Conservation (phyloP, 1,284 basidiomycete species). For the Gomphus bonarii region DNA sequence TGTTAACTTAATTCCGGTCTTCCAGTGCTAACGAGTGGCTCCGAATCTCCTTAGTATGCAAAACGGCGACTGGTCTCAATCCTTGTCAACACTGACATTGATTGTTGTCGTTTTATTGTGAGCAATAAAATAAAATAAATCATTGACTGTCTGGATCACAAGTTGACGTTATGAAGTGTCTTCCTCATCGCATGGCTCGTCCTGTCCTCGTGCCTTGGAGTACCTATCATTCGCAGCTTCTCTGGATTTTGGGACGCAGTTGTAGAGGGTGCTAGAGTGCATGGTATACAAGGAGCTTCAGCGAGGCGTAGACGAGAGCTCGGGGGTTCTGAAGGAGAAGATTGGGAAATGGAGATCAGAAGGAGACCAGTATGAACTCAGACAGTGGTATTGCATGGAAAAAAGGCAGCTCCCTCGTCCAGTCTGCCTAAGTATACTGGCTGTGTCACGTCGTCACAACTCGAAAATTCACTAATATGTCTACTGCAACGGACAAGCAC, state of each 20-base stretch:
- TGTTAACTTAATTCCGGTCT: too few species aligned
- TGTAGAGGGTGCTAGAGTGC: not conserved
- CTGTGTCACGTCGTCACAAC: too few species aligned
- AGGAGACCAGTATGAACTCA: not conserved
- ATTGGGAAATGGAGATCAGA: constrained; percentile 8
- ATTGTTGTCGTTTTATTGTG: not conserved
- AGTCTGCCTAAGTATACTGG: too few species aligned
- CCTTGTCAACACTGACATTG: constrained; percentile 1
- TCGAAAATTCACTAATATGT: not conserved
- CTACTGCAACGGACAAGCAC: constrained; percentile 29
- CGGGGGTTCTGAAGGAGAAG: constrained; percentile 3
- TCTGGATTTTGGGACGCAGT: constrained; percentile 2
- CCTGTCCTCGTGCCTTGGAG: constrained; percentile 9
- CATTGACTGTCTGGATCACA: not conserved
- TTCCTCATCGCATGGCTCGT: constrained; percentile 3
- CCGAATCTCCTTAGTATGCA: not conserved
- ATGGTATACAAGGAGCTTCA: not conserved
- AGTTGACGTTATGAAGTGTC: not conserved
- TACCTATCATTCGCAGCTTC: not conserved
- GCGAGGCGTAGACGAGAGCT: not conserved
- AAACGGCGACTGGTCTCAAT: not conserved
- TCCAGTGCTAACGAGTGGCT: not conserved
- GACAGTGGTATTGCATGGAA: too few species aligned
- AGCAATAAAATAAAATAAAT: not conserved
- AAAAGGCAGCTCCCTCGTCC: too few species aligned